Base-by-base conservation (phyloP, 179 eudicot species). In the Camellia oleifera region DNA sequence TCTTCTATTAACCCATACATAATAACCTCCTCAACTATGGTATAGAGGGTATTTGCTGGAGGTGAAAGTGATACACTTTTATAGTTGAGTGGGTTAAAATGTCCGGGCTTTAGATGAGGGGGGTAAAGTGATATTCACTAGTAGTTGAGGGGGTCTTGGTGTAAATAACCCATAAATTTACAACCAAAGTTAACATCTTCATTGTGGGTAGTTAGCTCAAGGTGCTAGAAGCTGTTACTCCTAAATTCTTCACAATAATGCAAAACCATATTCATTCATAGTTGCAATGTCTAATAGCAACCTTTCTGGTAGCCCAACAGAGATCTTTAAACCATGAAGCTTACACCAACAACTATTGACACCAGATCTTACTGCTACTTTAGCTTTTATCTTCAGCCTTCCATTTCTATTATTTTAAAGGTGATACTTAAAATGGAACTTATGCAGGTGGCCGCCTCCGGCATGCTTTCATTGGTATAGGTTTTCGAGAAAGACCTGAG, bases 381-480 rank as follows among this genome's bases (percentile, higher is more conserved):
- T 45, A 23, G 14, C 54, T 53, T 69, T 56, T 69, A 15, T 11
- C 73, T 20, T 77, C 14, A 54, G 4, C 52, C 45, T 62, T 10
- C 13, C 52, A 7, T 56, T n/a, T 64, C 3, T 79, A 52, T 15
- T 40, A 14, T 32, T 20, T 72, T 17, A 18, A 15, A 52, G 67
- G 40, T 52, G 20, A 52, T 74, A 42, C 67, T 52, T 46, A 3
- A n/a, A 20, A 56, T 72, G 50, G 60, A 74, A 65, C 20, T 57
- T 58, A 66, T 80, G 78, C 91, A 95, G 99, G 77, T 85, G 98
- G 99, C 18, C 98, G 98, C 78, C 91, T 89, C 84, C 95, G 95
- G 70, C 99, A 95, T 88, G 99, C 99, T 81, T 95, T 94, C 79
- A 88, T 95, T 53, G 99, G 99, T 78, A 76, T 95, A 72, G 99